A percentile compares a stretch with the other conserved stretches of the same genome.
These are phyloP conservation scores for Xylariaceae sp. DNA, from an alignment of 2,329 filamentous ascomycete genomes.

Conservation along the genomic window DNA sequence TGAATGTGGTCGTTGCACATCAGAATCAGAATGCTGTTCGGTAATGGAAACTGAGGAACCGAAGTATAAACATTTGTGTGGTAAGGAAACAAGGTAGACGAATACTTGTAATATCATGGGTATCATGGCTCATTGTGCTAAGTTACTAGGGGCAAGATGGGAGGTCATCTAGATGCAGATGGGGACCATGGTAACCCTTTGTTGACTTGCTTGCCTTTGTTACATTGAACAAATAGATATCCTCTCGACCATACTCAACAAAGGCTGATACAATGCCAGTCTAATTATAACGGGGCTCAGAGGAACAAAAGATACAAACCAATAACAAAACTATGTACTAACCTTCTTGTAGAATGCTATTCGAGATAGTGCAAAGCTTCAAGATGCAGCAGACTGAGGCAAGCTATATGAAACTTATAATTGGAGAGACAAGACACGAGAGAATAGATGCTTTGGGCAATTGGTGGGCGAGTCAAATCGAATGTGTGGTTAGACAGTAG, in stretches of 20 bases:
- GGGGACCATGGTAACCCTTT: conserved; percentile 4
- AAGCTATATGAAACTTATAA: conserved; percentile 23
- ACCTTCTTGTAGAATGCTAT: too few species aligned
- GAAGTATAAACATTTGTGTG: not conserved
- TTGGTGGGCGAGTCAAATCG: conserved; percentile 19
- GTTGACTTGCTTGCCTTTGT: conserved; percentile 5
- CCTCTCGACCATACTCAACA: not conserved
- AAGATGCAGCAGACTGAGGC: conserved; percentile 7
- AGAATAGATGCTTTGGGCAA: conserved; percentile 17
- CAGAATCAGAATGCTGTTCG: not conserved
- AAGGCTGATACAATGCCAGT: conserved; percentile 12
- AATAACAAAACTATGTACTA: too few species aligned
- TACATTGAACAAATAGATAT: not conserved
- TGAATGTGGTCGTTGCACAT: conserved; percentile 15
- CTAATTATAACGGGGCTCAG: too few species aligned
- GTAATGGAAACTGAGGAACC: not conserved
- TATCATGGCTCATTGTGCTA: conserved; percentile 3
- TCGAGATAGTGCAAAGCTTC: too few species aligned
- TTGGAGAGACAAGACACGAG: conserved; percentile 20
- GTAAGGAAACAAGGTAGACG: not conserved
- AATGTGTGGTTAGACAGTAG: conserved; percentile 32
- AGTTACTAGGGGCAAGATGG: conserved; percentile 1
- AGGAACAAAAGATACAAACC: too few species aligned
- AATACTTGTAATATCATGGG: conserved; percentile 11
- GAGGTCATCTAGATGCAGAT: not conserved